Evolutionary conservation across 1,284 basidiomycete species (phyloP).

Genomic region (Schizophyllum commune): DNA sequence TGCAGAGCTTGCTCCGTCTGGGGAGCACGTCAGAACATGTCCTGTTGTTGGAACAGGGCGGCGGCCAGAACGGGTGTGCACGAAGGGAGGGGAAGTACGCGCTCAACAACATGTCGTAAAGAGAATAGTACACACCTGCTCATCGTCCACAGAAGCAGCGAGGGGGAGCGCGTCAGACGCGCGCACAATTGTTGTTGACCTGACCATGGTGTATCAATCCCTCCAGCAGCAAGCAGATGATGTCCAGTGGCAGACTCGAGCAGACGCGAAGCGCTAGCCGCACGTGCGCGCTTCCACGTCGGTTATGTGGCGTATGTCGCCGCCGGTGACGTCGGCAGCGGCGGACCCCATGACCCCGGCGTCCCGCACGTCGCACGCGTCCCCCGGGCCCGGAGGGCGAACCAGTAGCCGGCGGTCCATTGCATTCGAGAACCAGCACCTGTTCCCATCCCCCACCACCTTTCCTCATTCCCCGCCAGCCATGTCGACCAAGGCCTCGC

Average conservation of each 20-base stretch:
- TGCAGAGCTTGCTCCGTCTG: constrained; percentile 90
- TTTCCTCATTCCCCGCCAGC: constrained; percentile 7
- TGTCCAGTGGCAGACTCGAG: constrained; percentile 6
- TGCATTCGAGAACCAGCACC: not conserved
- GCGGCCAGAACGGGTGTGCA: too few species aligned
- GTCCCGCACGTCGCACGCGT: too few species aligned
- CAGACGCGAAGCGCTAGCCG: not conserved
- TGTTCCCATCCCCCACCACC: not conserved
- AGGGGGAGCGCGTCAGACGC: constrained; percentile 90
- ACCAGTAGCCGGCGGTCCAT: not conserved
- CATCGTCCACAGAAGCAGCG: constrained; percentile 93
- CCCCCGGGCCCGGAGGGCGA: not conserved
- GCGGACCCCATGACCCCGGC: too few species aligned
- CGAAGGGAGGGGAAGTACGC: too few species aligned
- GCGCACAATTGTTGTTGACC: constrained; percentile 85
- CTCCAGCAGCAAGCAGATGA: not conserved
- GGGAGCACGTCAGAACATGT: not conserved
- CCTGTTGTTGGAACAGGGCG: too few species aligned
- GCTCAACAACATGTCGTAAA: constrained; percentile 6
- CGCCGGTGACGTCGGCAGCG: not conserved
- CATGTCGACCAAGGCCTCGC: constrained; percentile 30
- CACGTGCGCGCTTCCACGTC: not conserved
- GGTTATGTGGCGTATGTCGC: not conserved
- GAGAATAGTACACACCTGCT: constrained; percentile 53
- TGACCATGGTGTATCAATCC: constrained; percentile 56